Evolutionary conservation across 2,329 filamentous ascomycete genomes (phyloP).

Genomic region (Botrytis elliptica): DNA sequence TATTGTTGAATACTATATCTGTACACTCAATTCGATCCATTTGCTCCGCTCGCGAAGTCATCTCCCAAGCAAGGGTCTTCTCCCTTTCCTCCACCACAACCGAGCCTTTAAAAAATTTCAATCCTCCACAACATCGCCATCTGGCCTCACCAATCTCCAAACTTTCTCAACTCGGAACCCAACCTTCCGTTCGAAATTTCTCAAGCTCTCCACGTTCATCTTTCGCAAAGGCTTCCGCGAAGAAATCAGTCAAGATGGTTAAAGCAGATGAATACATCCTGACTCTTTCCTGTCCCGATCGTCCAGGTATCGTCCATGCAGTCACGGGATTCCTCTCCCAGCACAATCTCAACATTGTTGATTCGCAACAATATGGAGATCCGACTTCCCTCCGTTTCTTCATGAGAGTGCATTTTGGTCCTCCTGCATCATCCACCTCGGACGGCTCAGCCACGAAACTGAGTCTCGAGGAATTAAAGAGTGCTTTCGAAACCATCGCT

Average conservation of each 20-base stretch:
- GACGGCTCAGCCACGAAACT: constrained; percentile 31
- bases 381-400: constrained; percentile 74
- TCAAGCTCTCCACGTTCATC: background rate
- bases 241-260: constrained; percentile 44
- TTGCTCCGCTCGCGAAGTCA: constrained; percentile 1
- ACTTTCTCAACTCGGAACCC: background rate
- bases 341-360: constrained; percentile 75
- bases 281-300: constrained; percentile 80
- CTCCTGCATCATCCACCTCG: constrained; percentile 45
- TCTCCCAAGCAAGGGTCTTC: constrained; percentile 10
- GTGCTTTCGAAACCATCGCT: constrained; percentile 61
- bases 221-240: background rate
- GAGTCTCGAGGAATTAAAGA: constrained; percentile 50
- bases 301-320: constrained; percentile 80
- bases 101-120: constrained; percentile 9
- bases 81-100: constrained; percentile 9
- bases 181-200: background rate
- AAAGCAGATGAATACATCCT: constrained; percentile 55
- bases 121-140: background rate
- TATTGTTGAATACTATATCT: background rate
- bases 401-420: constrained; percentile 82
- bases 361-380: constrained; percentile 83
- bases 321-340: constrained; percentile 75
- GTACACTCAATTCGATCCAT: background rate
- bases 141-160: background rate